Evolutionary conservation across 2,329 filamentous ascomycete species (phyloP), one percentile per base, ranked within the genome.

Genomic region (Stachybotrys echinatus): DNA sequence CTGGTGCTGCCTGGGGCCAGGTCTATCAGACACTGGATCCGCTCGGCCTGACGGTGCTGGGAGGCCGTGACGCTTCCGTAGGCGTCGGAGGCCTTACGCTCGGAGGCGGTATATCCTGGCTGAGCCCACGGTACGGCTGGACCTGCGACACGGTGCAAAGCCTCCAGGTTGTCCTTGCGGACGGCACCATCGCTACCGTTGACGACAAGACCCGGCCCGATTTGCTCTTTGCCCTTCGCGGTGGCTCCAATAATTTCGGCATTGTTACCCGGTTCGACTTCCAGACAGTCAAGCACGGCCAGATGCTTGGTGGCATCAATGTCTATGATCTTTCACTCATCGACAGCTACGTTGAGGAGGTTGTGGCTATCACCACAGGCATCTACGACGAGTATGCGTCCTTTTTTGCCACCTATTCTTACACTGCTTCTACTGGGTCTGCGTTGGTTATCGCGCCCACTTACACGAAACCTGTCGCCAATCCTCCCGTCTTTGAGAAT

Each of bases 61-160:
- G 31, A 37, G 39, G 39, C 19, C 45, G 43, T 20, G 19, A 20
- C 39, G 39, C 39, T 20, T 8, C 12, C 18, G 39, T 56, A 19
- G 61, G 61, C 19, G 59, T 61, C 12, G 58, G 57, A n/a, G 61
- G 61, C 2, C 43, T 61, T 23, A 55, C 52, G 12, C 51, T 62
- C 2, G 61, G 61, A 12, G 61, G 59, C 12, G 59, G 60, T 43
- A 51, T 58, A 2, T 60, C 59, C 3, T 61, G 53, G 47, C 57
- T 59, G 18, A 56, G 55, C 6, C 48, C 47, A 12, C 54, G 56
- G 1, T 43, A 54, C 19, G 61, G 61, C n/a, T 61, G 56, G 50
- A 55, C 58, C 0, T 59, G 59, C 23, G 58, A 60, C 47, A 58
- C 58, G 45, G 50, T 64, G 31, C 31, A 48, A 21, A 10, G 19